Percentiles rank a stretch among this genome's conserved stretches.
Evolutionary conservation across 257 asterid species (phyloP).

Genomic region (Forsythia viridissima): DNA sequence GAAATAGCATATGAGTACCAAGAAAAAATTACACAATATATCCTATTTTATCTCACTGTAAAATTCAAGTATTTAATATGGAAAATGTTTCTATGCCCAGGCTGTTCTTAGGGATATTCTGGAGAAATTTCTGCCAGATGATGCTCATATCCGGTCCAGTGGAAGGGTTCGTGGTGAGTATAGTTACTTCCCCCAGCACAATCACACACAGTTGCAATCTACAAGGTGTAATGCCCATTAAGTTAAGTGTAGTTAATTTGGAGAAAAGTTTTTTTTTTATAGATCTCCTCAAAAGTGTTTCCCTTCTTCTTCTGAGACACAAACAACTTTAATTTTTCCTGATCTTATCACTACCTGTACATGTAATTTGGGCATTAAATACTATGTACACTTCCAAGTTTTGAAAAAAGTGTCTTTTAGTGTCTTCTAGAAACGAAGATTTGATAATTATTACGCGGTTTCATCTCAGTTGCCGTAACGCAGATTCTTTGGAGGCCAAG

Average conservation of each 20-base stretch:
- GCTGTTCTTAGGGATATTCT: conserved; percentile 90
- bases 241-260: neutral
- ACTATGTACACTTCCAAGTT: neutral
- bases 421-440: conserved; percentile 3
- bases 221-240: neutral
- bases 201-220: neutral
- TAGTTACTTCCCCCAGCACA: conserved; percentile 18
- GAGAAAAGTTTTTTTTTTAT: neutral
- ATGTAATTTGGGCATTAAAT: neutral
- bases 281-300: neutral
- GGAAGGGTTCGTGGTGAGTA: conserved; percentile 96
- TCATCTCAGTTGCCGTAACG: conserved; percentile 80
- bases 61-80: conserved; percentile 21
- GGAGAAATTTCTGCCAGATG: conserved; percentile 72
- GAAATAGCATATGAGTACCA: neutral
- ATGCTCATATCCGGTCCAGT: conserved; percentile 74
- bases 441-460: conserved; percentile 34
- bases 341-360: neutral
- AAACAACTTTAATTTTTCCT: neutral
- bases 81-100: conserved; percentile 38
- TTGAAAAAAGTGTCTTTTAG: neutral
- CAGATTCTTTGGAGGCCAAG: conserved; percentile 96
- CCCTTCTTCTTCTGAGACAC: neutral
- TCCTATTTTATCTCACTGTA: neutral
- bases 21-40: neutral